Conservation (phyloP, 345 rosid species). For the Populus ilicifolia region DNA sequence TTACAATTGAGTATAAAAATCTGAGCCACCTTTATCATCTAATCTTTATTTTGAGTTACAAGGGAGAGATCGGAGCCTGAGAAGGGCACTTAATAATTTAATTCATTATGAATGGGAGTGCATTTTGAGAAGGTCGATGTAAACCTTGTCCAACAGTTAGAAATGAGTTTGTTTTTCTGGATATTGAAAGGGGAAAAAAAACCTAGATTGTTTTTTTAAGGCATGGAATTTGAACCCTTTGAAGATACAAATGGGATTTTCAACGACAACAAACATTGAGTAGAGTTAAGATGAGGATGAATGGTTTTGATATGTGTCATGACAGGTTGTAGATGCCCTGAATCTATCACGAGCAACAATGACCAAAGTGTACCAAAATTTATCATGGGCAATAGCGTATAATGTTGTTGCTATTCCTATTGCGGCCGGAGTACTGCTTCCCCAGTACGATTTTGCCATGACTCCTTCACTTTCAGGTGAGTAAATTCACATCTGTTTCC, state of each 20-base stretch:
- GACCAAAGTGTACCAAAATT: slow-evolving; percentile 85
- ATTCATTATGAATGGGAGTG: neutral
- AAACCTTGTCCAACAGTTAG: neutral
- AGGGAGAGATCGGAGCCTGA: neutral
- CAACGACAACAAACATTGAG: neutral
- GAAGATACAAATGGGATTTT: neutral
- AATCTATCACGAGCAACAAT: slow-evolving; percentile 85
- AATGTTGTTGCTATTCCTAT: slow-evolving; percentile 77
- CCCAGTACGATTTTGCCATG: slow-evolving; percentile 79
- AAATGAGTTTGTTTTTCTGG: neutral
- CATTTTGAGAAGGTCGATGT: neutral
- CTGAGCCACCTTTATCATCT: neutral
- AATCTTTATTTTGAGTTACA: neutral
- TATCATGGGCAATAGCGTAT: slow-evolving; percentile 86
- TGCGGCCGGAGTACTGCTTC: slow-evolving; percentile 86
- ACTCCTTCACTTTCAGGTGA: slow-evolving; percentile 89
- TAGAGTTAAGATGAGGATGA: neutral
- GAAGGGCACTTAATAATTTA: neutral
- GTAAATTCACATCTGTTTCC: neutral
- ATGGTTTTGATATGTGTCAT: neutral
- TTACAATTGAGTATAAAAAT: neutral
- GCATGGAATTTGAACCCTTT: neutral
- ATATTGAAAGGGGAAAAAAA: neutral
- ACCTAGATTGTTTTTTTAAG: neutral
- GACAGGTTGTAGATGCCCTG: slow-evolving; percentile 76